Evolutionary conservation across 139 green algal species (phyloP).

Genomic region (Closterium sp.): DNA sequence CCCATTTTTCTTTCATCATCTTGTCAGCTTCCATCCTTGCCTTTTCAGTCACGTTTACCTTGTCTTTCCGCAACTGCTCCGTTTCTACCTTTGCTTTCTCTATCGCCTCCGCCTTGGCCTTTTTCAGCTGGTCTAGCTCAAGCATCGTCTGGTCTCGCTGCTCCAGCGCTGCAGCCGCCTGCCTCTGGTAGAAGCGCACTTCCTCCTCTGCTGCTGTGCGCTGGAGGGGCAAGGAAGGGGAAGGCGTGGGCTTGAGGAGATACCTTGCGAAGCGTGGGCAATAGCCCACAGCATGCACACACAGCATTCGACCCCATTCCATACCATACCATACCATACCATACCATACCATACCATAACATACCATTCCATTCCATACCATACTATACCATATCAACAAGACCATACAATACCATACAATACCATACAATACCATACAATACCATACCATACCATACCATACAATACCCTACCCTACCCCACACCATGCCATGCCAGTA

Average conservation of each 20-base stretch:
- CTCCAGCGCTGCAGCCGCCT: neutral
- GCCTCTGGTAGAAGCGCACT: constrained; percentile 16
- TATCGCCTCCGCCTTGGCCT: neutral
- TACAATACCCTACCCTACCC: no score
- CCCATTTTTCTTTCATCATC: neutral
- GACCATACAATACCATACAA: no score
- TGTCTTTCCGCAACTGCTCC: neutral
- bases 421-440: neutral
- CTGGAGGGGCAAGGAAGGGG: neutral
- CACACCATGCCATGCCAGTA: no score
- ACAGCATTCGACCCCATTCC: neutral
- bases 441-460: neutral
- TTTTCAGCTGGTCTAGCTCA: neutral
- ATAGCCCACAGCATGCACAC: neutral
- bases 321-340: neutral
- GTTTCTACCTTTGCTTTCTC: neutral
- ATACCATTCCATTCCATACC: no score
- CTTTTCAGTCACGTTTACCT: neutral
- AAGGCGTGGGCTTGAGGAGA: neutral
- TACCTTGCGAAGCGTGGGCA: neutral
- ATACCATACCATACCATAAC: neutral
- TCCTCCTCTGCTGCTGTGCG: constrained; percentile 14
- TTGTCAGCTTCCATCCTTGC: neutral
- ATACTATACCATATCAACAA: no score
- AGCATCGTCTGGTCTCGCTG: constrained; percentile 7